These are phyloP conservation scores for Termitomyces sp. DNA, from an alignment of 768 basidiomycete species.

Conservation along the genomic window DNA sequence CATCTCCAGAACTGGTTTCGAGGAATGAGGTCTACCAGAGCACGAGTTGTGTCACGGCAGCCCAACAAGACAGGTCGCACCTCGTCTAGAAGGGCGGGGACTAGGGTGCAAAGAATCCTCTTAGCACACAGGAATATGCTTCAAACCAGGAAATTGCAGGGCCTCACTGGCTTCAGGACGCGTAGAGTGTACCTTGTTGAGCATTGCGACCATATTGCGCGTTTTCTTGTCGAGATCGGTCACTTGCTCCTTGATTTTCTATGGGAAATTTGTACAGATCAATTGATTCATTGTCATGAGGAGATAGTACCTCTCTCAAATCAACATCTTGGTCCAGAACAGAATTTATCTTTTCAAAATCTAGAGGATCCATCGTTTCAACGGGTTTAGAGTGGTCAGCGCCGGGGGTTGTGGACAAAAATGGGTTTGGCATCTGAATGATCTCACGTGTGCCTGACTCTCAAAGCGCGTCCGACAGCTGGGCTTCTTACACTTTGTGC, in stretches of 20 bases:
- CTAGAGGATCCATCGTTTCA: conserved; percentile 50
- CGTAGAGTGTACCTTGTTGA: conserved; percentile 82
- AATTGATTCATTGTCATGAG: background rate
- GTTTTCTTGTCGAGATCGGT: conserved; percentile 73
- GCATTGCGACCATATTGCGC: conserved; percentile 66
- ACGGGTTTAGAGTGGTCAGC: background rate
- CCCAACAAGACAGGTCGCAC: conserved; percentile 55
- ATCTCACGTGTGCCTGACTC: conserved; percentile 2
- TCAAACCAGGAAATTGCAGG: background rate
- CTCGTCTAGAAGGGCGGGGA: conserved; percentile 55
- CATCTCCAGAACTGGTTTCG: conserved; percentile 78
- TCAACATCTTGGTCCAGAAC: conserved; percentile 64
- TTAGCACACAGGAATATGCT: conserved; percentile 1
- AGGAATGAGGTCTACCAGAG: conserved; percentile 61
- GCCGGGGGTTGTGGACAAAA: background rate
- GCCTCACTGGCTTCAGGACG: conserved; percentile 54
- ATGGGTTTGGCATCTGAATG: background rate
- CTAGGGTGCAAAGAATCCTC: conserved; percentile 33
- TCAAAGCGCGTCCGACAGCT: background rate
- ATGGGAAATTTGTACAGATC: conserved; percentile 14
- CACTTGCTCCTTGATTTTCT: conserved; percentile 84
- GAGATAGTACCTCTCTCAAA: conserved; percentile 55
- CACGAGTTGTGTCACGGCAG: conserved; percentile 49
- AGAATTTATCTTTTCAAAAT: conserved; percentile 55
- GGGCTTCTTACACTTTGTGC: background rate